These are phyloP conservation scores for Hemisphaericaspora nanyangensis DNA, from an alignment of 805 yeast genomes.

Conservation along the genomic window DNA sequence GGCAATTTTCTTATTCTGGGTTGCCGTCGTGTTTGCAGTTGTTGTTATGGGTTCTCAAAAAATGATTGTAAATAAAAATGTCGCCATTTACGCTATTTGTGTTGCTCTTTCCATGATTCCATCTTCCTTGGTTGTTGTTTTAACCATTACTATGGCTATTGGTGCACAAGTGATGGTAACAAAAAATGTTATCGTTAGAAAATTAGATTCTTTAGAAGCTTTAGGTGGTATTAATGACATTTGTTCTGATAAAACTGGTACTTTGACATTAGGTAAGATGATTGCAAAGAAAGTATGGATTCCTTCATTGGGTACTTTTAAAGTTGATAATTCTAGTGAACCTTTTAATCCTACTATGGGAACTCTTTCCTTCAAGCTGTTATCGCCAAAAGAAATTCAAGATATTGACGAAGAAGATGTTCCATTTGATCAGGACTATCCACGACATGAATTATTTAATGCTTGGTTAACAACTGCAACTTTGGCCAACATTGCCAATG, in stretches of 20 bases:
- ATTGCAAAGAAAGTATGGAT: slow-evolving; percentile 67
- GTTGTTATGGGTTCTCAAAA: slow-evolving; percentile 83
- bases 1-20: slow-evolving; percentile 64
- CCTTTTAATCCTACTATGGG: slow-evolving; percentile 67
- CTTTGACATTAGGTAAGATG: slow-evolving; percentile 79
- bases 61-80: slow-evolving; percentile 70
- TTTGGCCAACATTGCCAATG: slow-evolving; percentile 74
- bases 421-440: slow-evolving; percentile 1
- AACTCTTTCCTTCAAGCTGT: slow-evolving; percentile 29
- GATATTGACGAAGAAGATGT: slow-evolving; percentile 31
- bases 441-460: slow-evolving; percentile 25
- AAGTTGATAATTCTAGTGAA: slow-evolving; percentile 52
- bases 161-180: slow-evolving; percentile 73
- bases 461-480: slow-evolving; percentile 66
- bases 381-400: slow-evolving; percentile 33
- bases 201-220: slow-evolving; percentile 73
- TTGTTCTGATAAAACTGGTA: slow-evolving; percentile 82
- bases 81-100: slow-evolving; percentile 86
- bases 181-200: slow-evolving; percentile 69
- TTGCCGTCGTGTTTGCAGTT: slow-evolving; percentile 84
- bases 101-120: slow-evolving; percentile 82
- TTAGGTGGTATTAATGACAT: slow-evolving; percentile 76
- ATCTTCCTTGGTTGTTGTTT: slow-evolving; percentile 72
- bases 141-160: slow-evolving; percentile 83
- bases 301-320: slow-evolving; percentile 56